phyloP scores from a whole-genome alignment of 768 basidiomycete species.

The Lactarius tabidus region DNA sequence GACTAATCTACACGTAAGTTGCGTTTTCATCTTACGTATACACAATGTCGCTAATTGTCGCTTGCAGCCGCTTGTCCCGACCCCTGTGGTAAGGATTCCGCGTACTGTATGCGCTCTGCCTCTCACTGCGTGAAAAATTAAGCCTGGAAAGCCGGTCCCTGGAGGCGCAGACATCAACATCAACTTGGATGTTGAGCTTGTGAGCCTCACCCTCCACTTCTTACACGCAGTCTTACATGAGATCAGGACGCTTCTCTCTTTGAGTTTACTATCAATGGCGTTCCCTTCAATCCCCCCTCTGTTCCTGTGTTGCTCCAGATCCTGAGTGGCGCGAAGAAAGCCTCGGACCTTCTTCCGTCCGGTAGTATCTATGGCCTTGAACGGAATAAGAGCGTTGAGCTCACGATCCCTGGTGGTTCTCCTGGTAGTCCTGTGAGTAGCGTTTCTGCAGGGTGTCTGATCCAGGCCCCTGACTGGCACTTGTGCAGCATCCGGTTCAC shows the following conservation, averaged over 20 bases:
- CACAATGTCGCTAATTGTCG: not conserved
- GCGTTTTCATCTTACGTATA: not conserved
- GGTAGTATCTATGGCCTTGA: conserved; percentile 16
- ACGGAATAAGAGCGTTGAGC: conserved; percentile 14
- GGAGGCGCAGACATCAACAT: conserved; percentile 24
- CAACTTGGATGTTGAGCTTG: not conserved
- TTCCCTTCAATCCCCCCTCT: not conserved
- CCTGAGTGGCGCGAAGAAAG: conserved; percentile 10
- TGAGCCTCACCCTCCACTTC: conserved; percentile 26
- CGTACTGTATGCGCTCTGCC: not conserved
- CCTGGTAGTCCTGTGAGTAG: conserved; percentile 3
- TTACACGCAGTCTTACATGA: not conserved
- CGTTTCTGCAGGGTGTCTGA: not conserved
- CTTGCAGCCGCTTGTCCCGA: not conserved
- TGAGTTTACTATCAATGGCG: not conserved
- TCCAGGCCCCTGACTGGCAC: not conserved
- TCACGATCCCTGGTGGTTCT: conserved; percentile 11
- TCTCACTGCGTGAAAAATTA: not conserved
- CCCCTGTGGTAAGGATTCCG: conserved; percentile 1
- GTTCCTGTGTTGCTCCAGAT: conserved; percentile 19
- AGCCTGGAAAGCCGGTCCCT: conserved; percentile 15
- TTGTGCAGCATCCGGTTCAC: conserved; percentile 19
- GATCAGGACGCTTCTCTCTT: not conserved
- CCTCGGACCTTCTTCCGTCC: conserved; percentile 7
- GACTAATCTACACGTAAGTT: conserved; percentile 23